phyloP scores from a whole-genome alignment of 2,329 filamentous ascomycete species.

The Calcarisporium arbuscula region DNA sequence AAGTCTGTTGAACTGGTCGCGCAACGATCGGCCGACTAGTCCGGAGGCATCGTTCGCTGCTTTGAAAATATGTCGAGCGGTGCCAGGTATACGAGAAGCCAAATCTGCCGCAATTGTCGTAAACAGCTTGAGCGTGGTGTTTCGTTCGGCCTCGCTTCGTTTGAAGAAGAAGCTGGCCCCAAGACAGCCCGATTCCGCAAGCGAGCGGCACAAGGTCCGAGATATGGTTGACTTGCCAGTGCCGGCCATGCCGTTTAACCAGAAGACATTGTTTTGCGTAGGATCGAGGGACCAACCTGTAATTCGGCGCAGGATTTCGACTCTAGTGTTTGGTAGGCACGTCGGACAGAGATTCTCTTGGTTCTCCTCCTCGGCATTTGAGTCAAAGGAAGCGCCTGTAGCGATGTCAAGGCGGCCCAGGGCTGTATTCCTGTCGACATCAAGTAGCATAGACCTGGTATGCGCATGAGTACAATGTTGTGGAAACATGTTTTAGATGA shows the following conservation, averaged over 20 bases:
- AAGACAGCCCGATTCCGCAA: slow-evolving; percentile 10
- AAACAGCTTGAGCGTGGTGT: slow-evolving; percentile 28
- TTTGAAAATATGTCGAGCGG: slow-evolving; percentile 19
- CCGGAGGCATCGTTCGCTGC: slow-evolving; percentile 23
- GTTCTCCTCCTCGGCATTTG: slow-evolving; percentile 24
- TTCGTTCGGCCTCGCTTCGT: slow-evolving; percentile 30
- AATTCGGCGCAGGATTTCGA: slow-evolving; percentile 20
- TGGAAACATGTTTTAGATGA: neutral
- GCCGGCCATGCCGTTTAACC: slow-evolving; percentile 31
- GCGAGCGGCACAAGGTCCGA: slow-evolving; percentile 19
- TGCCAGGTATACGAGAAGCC: slow-evolving; percentile 16
- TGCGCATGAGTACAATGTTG: neutral
- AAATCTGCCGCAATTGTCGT: slow-evolving; percentile 32
- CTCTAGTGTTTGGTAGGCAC: slow-evolving; percentile 24
- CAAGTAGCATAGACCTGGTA: slow-evolving; percentile 1
- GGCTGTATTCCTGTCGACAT: slow-evolving; percentile 14
- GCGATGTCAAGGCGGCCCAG: slow-evolving; percentile 16
- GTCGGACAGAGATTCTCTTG: too few relatives aligned
- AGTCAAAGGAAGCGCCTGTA: slow-evolving; percentile 25
- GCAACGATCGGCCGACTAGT: slow-evolving; percentile 20
- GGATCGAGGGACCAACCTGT: slow-evolving; percentile 18
- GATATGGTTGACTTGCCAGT: slow-evolving; percentile 34
- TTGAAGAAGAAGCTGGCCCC: slow-evolving; percentile 40
- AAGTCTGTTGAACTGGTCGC: slow-evolving; percentile 35
- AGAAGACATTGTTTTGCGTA: slow-evolving; percentile 23